phyloP scores from a whole-genome alignment of 768 basidiomycete species.

The Coprinellus micaceus region DNA sequence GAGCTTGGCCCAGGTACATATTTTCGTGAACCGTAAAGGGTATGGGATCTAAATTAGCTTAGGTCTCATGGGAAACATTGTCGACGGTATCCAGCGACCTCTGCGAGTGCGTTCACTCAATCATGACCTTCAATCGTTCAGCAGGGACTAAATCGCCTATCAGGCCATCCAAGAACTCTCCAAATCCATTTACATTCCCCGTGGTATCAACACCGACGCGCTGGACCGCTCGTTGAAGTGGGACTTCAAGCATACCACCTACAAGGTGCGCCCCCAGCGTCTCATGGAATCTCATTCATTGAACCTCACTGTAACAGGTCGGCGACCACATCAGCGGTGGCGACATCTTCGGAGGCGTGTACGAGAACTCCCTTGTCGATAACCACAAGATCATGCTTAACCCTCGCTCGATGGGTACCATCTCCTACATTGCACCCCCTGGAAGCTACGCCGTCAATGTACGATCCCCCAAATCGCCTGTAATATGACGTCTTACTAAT shows the following conservation, averaged over 20 bases:
- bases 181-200: conserved; percentile 98
- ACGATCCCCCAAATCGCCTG: conserved; percentile 23
- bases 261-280: conserved; percentile 50
- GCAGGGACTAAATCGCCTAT: conserved; percentile 11
- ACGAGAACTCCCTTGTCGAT: conserved; percentile 94
- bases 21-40: background rate
- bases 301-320: conserved; percentile 44
- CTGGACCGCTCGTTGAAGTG: conserved; percentile 85
- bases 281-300: background rate
- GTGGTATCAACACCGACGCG: conserved; percentile 96
- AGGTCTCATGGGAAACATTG: conserved; percentile 99
- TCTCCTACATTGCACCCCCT: conserved; percentile 90
- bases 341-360: conserved; percentile 92
- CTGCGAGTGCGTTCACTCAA: conserved; percentile 56
- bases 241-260: conserved; percentile 88
- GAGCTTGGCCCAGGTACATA: conserved; percentile 91
- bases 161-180: conserved; percentile 93
- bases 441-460: conserved; percentile 92
- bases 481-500: background rate
- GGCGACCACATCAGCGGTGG: conserved; percentile 98
- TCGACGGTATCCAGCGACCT: conserved; percentile 95
- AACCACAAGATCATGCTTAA: conserved; percentile 97
- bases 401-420: conserved; percentile 91
- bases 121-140: background rate
- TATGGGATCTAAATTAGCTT: background rate